phyloP scores from a whole-genome alignment of 2,329 filamentous ascomycete genomes.

The Botryotinia calthae region DNA sequence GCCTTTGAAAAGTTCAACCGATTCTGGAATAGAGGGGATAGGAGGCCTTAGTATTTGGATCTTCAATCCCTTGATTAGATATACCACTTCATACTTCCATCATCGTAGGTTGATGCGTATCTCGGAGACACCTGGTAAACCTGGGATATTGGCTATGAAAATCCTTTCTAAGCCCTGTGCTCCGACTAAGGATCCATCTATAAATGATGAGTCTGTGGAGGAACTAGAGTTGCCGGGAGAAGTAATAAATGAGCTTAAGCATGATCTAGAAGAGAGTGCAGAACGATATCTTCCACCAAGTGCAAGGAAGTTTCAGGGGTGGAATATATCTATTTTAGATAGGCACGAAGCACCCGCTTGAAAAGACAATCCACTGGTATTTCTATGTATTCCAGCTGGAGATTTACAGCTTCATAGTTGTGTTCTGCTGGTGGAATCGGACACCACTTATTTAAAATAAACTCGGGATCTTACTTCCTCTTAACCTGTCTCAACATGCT shows the following conservation, averaged over 20 bases:
- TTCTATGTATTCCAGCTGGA: background rate
- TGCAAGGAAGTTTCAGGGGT: conserved; percentile 61
- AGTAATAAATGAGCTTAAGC: conserved; percentile 47
- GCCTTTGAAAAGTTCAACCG: background rate
- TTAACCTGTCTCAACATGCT: background rate
- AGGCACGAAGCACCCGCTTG: conserved; percentile 47
- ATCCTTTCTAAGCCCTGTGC: conserved; percentile 31
- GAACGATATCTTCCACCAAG: conserved; percentile 49
- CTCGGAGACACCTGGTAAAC: background rate
- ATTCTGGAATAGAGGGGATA: background rate
- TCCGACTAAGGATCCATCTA: conserved; percentile 23
- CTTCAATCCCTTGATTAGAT: conserved; percentile 15
- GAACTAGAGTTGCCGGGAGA: conserved; percentile 54
- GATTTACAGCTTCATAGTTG: background rate
- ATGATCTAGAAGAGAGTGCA: conserved; percentile 45
- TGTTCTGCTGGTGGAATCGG: background rate
- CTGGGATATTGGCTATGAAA: conserved; percentile 32
- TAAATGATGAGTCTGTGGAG: conserved; percentile 43
- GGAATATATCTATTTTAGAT: conserved; percentile 63
- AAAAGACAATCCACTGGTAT: background rate
- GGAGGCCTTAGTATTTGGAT: background rate
- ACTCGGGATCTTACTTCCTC: background rate
- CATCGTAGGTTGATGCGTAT: background rate
- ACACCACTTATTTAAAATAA: conserved; percentile 4
- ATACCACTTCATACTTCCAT: background rate